Percentiles rank a stretch among this genome's conserved stretches.
Evolutionary conservation across 345 rosid genomes (phyloP).

Genomic region (Eucalyptus cladocalyx): DNA sequence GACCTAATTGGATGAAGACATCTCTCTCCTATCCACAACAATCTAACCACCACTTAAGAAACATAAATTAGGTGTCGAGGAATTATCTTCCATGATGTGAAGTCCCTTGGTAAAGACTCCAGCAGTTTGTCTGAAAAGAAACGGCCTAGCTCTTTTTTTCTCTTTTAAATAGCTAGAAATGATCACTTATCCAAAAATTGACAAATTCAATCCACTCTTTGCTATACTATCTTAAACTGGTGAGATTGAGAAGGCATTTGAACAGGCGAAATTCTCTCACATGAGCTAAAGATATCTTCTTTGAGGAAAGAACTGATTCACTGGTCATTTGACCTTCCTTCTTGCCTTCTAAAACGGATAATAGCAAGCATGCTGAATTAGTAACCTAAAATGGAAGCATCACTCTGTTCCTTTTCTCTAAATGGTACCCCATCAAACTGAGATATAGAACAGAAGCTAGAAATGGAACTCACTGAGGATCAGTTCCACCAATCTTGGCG

Average conservation of each 20-base stretch:
- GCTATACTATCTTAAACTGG: neutral
- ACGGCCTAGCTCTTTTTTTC: neutral
- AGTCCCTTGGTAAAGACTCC: neutral
- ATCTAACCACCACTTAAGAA: neutral
- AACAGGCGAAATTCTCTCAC: neutral
- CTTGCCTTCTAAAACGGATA: neutral
- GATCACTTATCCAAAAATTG: neutral
- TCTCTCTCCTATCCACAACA: neutral
- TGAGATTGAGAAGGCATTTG: neutral
- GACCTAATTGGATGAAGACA: neutral
- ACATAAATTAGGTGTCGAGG: neutral
- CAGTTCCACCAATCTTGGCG: constrained; percentile 45
- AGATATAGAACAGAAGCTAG: neutral
- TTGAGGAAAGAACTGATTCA: neutral
- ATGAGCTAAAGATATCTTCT: neutral
- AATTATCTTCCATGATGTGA: neutral
- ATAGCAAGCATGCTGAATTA: neutral
- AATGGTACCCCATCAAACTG: neutral
- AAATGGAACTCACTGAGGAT: constrained; percentile 40
- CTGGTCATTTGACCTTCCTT: neutral
- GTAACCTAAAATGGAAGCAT: neutral
- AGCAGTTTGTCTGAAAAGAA: neutral
- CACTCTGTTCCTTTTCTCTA: neutral
- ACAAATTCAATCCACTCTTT: neutral
- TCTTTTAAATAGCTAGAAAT: neutral